Evolutionary conservation across 352 stramenopile genomes (phyloP), one percentile per base, ranked within the genome.

Genomic region (Globisporangium parvum): DNA sequence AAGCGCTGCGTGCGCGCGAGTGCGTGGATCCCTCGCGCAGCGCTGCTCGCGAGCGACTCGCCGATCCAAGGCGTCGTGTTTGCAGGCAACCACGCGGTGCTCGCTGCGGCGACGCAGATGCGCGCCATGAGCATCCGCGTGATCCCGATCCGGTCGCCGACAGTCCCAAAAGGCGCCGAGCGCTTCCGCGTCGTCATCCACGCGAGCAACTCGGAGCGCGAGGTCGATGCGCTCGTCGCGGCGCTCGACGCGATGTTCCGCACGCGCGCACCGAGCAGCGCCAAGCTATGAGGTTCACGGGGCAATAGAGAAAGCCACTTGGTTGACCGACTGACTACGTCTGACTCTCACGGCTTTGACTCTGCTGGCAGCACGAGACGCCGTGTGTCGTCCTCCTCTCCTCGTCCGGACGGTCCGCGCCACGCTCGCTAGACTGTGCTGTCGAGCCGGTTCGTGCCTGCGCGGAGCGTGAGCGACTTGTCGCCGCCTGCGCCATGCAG

Each of bases 181-280:
- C 81, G 96, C 33, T 89, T 99, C 63, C 88, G 96, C 40, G 94
- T 99, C 39, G 94, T 98, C 58, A 72, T 99, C 31, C 96, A 99
- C 78, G 73, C 88, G 10, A 77, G 98, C 74, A 99, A 99, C 71
- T 92, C 80, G 2, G 62, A 79, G 5, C 59, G 72, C 8, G 75
- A 99, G 71, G 76, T 98, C 20, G 70, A 91, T 47, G 44, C 47
- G 39, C 69, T 96, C n/a, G 70, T 87, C 41, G 45, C 45, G 21
- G 77, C 75, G 48, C 66, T 88, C 12, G 71, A 67, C 15, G 47
- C 40, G 20, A 69, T 86, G 59, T 91, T 91, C 47, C 55, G 51
- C 11, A 26, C 53, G 23, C 57, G 24, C n/a, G 44, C 28, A 20
- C 17, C 21, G 23, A 47, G 24, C n/a, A 47, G 24, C n/a, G 5